Base-by-base conservation (phyloP, 2,329 filamentous ascomycete genomes). In the Nigrospora oryzae region DNA sequence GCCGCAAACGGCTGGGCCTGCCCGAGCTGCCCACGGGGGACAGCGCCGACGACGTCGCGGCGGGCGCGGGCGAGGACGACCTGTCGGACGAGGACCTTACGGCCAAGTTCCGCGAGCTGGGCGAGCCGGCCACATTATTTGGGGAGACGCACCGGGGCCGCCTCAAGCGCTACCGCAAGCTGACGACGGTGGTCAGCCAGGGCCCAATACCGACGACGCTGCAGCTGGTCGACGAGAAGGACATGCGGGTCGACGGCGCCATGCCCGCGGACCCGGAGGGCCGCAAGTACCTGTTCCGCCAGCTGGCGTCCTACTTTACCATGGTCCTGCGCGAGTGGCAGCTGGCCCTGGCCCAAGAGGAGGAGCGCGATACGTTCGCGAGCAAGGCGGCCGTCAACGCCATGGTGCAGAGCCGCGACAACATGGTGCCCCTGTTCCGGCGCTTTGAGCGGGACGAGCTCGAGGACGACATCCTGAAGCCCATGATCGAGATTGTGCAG, bases 291-390 rank as follows among this genome's bases (percentile, higher is more conserved):
- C 70, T 98, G 36, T 91, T 85, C 68, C 77, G 91, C 11, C 91
- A 98, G 64, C 74, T 98, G 45, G 87, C 86, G 16, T 93, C 87
- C 40, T 98, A 96, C 70, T 97, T 98, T 69, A 94, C 87, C 43
- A 89, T 98, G 81, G 81, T 98, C n/a, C 71, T 98, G 46, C 78
- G 75, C 38, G 91, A 94, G 63, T 98, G 94, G 84, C 81, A 90
- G 55, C 61, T 69, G 36, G 89, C 90, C 5, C 77, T 98, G 56
- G 79, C 79, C 6, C 80, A 86, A 54, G 79, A 83, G 48, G 69
- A 77, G 58, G 69, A 65, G 54, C 63, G 64, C 28, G 75, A 81
- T 44, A 90, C 86, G 28, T 84, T 83, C 52, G 81, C 87, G 16
- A 89, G 90, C 56, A 89, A 88, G 57, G 80, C 83, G 50, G 93